Conservation (phyloP, 2,329 filamentous ascomycete species). For the Fusarium sarcochroum region DNA sequence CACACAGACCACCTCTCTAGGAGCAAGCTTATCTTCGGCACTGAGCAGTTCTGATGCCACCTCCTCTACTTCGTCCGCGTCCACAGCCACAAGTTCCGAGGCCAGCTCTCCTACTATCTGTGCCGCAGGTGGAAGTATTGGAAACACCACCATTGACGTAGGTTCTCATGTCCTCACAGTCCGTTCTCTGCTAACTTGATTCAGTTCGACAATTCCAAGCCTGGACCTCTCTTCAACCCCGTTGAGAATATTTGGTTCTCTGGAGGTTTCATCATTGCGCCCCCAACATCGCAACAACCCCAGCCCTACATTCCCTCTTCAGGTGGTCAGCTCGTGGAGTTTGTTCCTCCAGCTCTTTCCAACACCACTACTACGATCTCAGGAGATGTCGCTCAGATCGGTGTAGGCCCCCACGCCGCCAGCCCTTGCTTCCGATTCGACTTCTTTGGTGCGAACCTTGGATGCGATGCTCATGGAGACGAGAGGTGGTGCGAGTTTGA, state of each 20-base stretch:
- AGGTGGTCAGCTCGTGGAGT: conserved; percentile 58
- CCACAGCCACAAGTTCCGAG: conserved; percentile 13
- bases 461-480: conserved; percentile 54
- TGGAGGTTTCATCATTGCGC: conserved; percentile 57
- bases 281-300: conserved; percentile 51
- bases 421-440: conserved; percentile 58
- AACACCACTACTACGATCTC: conserved; percentile 45
- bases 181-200: conserved; percentile 27
- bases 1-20: conserved; percentile 41
- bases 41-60: conserved; percentile 12
- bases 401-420: conserved; percentile 56
- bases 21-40: conserved; percentile 51
- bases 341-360: conserved; percentile 55
- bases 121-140: conserved; percentile 51
- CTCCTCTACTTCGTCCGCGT: conserved; percentile 15
- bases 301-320: conserved; percentile 57
- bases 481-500: conserved; percentile 60
- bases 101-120: conserved; percentile 46
- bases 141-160: conserved; percentile 57
- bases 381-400: conserved; percentile 57
- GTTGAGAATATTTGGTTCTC: conserved; percentile 59
- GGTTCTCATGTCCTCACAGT: conserved; percentile 30
- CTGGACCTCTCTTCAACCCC: conserved; percentile 58
- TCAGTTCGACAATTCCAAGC: conserved; percentile 56
- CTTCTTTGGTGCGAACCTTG: conserved; percentile 56